Conservation (phyloP, 1,284 basidiomycete species). For the Apiotrichum gamsii region DNA sequence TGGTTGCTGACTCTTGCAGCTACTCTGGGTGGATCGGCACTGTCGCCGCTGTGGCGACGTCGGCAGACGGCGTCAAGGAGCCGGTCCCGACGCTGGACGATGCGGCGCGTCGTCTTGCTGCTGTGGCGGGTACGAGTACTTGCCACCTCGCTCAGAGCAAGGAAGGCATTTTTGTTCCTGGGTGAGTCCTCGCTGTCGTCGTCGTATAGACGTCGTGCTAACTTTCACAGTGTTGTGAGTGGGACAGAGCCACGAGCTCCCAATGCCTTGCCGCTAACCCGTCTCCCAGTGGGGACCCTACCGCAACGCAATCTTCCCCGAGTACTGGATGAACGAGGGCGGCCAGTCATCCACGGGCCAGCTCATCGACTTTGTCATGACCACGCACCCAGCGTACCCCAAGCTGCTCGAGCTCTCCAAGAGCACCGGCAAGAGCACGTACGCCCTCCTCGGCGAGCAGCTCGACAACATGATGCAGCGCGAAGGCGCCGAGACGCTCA, state of each 20-base stretch:
- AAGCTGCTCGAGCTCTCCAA: conserved; percentile 58
- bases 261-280: background rate
- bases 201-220: background rate
- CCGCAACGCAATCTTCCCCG: conserved; percentile 71
- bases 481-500: conserved; percentile 57
- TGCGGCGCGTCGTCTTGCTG: conserved; percentile 75
- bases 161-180: conserved; percentile 77
- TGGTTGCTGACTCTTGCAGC: conserved; percentile 45
- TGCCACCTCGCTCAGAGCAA: conserved; percentile 85
- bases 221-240: conserved; percentile 24
- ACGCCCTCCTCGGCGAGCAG: conserved; percentile 63
- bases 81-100: conserved; percentile 58
- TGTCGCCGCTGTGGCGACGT: conserved; percentile 69
- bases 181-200: no score
- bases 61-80: conserved; percentile 51
- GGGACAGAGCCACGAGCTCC: no score
- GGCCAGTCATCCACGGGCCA: conserved; percentile 98
- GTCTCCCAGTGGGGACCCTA: conserved; percentile 86
- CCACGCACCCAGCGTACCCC: conserved; percentile 78
- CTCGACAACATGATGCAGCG: conserved; percentile 64
- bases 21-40: conserved; percentile 99
- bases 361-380: conserved; percentile 92
- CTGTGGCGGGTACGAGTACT: conserved; percentile 91
- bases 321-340: conserved; percentile 99
- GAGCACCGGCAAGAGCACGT: conserved; percentile 47